Evolutionary conservation across 441 rosid genomes (phyloP), one percentile per base, ranked within the genome.

Genomic region (Corymbia calophylla): DNA sequence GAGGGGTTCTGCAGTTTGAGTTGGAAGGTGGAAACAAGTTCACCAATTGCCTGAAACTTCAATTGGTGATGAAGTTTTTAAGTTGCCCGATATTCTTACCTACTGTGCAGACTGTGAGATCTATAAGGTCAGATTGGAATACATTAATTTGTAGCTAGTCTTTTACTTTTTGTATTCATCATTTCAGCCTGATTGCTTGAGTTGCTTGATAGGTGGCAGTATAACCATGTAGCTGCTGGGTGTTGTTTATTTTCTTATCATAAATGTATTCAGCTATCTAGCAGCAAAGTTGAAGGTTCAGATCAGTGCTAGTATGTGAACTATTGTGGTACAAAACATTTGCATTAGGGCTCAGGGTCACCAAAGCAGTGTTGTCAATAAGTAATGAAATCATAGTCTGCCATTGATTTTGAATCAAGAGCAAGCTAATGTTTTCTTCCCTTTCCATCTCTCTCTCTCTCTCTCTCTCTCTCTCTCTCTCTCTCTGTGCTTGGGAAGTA

Each of bases 261-360:
- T 73, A 88, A 81, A 66, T 87, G 92, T 56, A 89, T 86, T 54
- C 91, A 91, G 91, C 89, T 89, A 92, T 92, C 92, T 92, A 92
- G 93, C 91, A 86, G 87, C 89, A 31, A 70, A 39, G 84, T 90
- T 90, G 32, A 84, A 82, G 88, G 90, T 87, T 88, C 60, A 53
- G 49, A 32, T 35, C 60, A 39, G 66, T 56, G 60, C 84, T 23
- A 23, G 84, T 77, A 44, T 25, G 84, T 44, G 84, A 44, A 77
- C 51, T 77, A 44, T 23, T 77, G 51, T 44, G 84, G 84, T 23
- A 77, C 51, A 44, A 77, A 77, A 77, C 84, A 44, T 77, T 77
- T 77, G 51, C 84, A 77, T 44, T 23, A 77, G 84, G 51, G n/a
- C 51, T 77, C 84, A 77, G 9, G 84, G 84, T 77, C 84, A 77